phyloP scores from a whole-genome alignment of 225 moss, liverwort and hornwort genomes.

The Antitrichia curtipendula region DNA sequence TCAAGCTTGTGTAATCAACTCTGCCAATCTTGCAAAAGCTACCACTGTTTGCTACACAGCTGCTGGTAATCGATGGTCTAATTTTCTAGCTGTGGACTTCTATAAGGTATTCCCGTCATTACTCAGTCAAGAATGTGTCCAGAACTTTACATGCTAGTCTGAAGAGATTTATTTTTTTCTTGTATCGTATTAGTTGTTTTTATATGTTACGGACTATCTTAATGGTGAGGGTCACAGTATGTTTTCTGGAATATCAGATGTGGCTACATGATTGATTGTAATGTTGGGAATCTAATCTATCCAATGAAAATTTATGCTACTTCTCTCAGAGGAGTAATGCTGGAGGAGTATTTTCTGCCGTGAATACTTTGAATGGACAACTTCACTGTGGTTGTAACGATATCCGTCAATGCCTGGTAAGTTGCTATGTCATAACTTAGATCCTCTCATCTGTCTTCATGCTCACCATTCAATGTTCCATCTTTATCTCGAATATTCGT shows the following conservation, averaged over 20 bases:
- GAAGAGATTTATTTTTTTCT: neutral
- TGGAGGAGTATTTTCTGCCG: constrained; percentile 35
- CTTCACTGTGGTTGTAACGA: constrained; percentile 29
- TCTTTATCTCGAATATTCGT: neutral
- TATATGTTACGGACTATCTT: neutral
- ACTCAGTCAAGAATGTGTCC: neutral
- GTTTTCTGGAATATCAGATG: neutral
- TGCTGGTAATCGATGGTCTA: constrained; percentile 77
- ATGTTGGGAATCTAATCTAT: neutral
- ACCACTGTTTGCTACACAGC: constrained; percentile 57
- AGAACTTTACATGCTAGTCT: neutral
- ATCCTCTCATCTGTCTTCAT: neutral
- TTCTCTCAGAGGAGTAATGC: constrained; percentile 22
- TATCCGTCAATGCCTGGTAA: constrained; percentile 26
- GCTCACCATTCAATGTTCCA: neutral
- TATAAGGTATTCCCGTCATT: constrained; percentile 51
- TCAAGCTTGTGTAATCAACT: constrained; percentile 50
- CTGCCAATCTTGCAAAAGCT: constrained; percentile 30
- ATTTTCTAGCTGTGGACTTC: constrained; percentile 81
- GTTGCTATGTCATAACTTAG: neutral
- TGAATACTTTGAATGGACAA: constrained; percentile 33
- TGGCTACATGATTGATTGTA: neutral
- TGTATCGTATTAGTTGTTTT: neutral
- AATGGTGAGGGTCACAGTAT: neutral
- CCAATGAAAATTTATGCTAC: neutral